These are phyloP conservation scores for Plasmodium vivax DNA, from an alignment of 169 alveolate genomes.

Conservation along the genomic window DNA sequence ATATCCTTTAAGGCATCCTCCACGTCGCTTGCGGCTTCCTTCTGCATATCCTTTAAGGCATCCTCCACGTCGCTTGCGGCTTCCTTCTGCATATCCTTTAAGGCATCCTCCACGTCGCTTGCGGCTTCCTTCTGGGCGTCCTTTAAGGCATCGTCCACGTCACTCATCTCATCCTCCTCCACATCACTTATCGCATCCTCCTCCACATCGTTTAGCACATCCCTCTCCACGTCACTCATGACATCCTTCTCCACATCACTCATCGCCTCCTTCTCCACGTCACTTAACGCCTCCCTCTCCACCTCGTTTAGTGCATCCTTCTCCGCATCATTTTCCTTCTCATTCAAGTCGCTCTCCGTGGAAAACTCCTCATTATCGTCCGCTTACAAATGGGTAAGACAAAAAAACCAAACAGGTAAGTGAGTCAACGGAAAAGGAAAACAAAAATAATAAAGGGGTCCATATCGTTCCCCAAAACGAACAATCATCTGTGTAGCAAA, in stretches of 20 bases:
- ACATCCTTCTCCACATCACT: not conserved
- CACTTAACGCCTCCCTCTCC: not conserved
- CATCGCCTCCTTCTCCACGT: not conserved
- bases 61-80: too few relatives aligned
- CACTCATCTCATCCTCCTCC: not conserved
- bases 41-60: too few relatives aligned
- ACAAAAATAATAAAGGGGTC: not conserved
- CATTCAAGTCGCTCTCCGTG: not conserved
- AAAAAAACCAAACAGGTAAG: not conserved
- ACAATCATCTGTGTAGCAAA: not conserved
- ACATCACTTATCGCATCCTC: not conserved
- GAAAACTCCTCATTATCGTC: not conserved
- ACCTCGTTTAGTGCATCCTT: not conserved
- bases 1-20: too few relatives aligned
- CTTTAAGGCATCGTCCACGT: too few relatives aligned
- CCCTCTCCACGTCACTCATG: not conserved
- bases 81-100: too few relatives aligned
- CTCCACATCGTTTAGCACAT: not conserved
- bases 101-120: too few relatives aligned
- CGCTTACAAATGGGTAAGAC: not conserved
- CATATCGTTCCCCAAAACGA: not conserved
- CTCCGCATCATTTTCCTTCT: not conserved
- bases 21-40: too few relatives aligned
- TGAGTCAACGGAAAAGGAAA: not conserved
- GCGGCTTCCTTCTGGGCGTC: not conserved